These are phyloP conservation scores for Tagetes erecta DNA, from an alignment of 129 eudicot genomes.

Conservation along the genomic window DNA sequence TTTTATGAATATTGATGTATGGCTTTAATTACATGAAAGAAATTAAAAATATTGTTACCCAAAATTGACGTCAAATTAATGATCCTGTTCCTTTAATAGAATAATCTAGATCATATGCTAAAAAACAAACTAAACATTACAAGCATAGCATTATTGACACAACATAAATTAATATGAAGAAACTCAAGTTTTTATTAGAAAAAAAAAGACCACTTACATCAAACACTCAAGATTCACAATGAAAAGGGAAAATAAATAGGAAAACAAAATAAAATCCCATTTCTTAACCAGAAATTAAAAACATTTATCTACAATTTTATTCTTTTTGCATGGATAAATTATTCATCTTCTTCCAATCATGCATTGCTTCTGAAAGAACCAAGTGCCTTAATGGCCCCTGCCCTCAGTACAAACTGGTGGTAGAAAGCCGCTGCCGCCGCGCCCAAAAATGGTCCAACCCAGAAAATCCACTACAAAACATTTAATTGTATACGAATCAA, in stretches of 20 bases:
- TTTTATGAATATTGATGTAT: no score
- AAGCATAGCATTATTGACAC: neutral
- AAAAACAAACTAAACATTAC: neutral
- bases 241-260: neutral
- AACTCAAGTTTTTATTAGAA: neutral
- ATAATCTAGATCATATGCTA: neutral
- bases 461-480: conserved; percentile 66
- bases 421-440: conserved; percentile 78
- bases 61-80: no score
- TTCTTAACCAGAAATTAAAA: conserved; percentile 21
- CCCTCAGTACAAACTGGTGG: conserved; percentile 70
- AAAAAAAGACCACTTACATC: conserved; percentile 24
- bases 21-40: no score
- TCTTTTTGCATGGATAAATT: neutral
- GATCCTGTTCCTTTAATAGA: neutral
- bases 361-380: conserved; percentile 79
- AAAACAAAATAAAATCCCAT: conserved; percentile 14
- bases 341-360: neutral
- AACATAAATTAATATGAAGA: neutral
- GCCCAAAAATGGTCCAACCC: conserved; percentile 79
- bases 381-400: conserved; percentile 70
- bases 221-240: conserved; percentile 34
- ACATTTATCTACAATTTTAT: conserved; percentile 34
- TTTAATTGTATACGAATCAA: neutral
- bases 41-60: no score